Conservation (phyloP, 768 basidiomycete genomes). For the Pleurotus pulmonarius region DNA sequence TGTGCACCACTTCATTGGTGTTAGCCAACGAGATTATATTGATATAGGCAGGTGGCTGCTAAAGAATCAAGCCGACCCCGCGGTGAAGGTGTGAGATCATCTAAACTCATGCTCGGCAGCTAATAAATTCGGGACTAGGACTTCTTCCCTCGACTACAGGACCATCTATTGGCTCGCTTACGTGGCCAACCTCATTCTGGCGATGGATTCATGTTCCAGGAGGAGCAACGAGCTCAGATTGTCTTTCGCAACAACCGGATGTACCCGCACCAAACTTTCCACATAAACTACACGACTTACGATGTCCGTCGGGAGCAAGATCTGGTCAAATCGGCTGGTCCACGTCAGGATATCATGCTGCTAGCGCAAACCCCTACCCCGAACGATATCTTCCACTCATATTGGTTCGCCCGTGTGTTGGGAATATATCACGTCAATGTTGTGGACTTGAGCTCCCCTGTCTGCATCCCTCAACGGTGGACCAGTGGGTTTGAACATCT, state of each 20-base stretch:
- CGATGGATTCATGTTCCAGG: slow-evolving; percentile 5
- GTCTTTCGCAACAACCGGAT: slow-evolving; percentile 16
- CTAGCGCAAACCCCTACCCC: slow-evolving; percentile 10
- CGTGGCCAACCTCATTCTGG: slow-evolving; percentile 9
- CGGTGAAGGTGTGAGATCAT: neutral
- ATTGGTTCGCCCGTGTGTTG: slow-evolving; percentile 26
- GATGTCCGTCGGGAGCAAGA: slow-evolving; percentile 21
- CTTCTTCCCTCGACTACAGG: slow-evolving; percentile 2
- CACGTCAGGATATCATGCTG: slow-evolving; percentile 18
- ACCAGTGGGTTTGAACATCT: neutral
- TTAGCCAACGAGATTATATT: slow-evolving; percentile 1
- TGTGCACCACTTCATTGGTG: slow-evolving; percentile 1
- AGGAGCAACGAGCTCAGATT: slow-evolving; percentile 13
- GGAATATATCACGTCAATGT: slow-evolving; percentile 24
- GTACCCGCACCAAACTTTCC: slow-evolving; percentile 16
- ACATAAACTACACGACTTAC: slow-evolving; percentile 29
- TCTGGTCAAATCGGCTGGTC: slow-evolving; percentile 10
- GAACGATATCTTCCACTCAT: slow-evolving; percentile 19
- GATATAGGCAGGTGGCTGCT: neutral
- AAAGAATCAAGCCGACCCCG: slow-evolving; percentile 3
- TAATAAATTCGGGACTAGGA: neutral
- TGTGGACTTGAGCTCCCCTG: neutral
- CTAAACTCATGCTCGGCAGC: too few species aligned
- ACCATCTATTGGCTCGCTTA: slow-evolving; percentile 2
- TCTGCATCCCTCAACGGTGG: neutral